A percentile compares a stretch with the other conserved stretches of the same genome.
Conservation (phyloP, 805 yeast species). For the Spathaspora sp. region DNA sequence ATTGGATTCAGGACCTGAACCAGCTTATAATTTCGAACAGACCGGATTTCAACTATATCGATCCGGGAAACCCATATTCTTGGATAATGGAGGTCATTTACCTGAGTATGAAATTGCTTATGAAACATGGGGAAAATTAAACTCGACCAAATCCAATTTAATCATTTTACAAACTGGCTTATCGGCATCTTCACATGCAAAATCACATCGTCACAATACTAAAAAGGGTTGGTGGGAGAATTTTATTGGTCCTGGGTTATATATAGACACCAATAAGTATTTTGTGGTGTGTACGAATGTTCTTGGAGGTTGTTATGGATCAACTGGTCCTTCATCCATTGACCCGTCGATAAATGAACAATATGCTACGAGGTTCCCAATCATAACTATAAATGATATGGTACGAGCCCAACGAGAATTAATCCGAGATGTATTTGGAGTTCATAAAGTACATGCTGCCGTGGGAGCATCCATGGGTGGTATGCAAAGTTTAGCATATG, state of each 20-base stretch:
- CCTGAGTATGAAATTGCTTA: slow-evolving; percentile 81
- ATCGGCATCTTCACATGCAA: slow-evolving; percentile 92
- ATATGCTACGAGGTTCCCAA: slow-evolving; percentile 87
- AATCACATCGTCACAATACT: slow-evolving; percentile 65
- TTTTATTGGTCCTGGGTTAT: slow-evolving; percentile 80
- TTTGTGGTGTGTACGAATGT: slow-evolving; percentile 89
- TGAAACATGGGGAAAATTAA: slow-evolving; percentile 86
- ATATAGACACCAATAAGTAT: slow-evolving; percentile 76
- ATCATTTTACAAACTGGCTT: slow-evolving; percentile 85
- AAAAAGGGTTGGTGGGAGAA: slow-evolving; percentile 95
- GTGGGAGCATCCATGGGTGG: slow-evolving; percentile 98
- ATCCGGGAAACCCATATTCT: slow-evolving; percentile 55
- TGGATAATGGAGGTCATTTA: slow-evolving; percentile 79
- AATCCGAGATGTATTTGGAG: slow-evolving; percentile 58
- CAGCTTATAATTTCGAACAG: slow-evolving; percentile 68
- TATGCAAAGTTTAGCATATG: slow-evolving; percentile 92
- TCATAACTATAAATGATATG: slow-evolving; percentile 84
- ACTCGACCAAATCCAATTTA: slow-evolving; percentile 62
- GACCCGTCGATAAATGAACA: slow-evolving; percentile 65
- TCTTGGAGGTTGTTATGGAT: slow-evolving; percentile 91
- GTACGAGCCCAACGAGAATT: slow-evolving; percentile 80
- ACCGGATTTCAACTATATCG: slow-evolving; percentile 62
- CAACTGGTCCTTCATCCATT: slow-evolving; percentile 84
- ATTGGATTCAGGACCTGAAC: slow-evolving; percentile 77
- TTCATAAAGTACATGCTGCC: slow-evolving; percentile 64